Percentiles rank a stretch among this genome's conserved stretches.
Evolutionary conservation across 805 yeast genomes (phyloP).

Genomic region (Wickerhamomyces hampshirensis): DNA sequence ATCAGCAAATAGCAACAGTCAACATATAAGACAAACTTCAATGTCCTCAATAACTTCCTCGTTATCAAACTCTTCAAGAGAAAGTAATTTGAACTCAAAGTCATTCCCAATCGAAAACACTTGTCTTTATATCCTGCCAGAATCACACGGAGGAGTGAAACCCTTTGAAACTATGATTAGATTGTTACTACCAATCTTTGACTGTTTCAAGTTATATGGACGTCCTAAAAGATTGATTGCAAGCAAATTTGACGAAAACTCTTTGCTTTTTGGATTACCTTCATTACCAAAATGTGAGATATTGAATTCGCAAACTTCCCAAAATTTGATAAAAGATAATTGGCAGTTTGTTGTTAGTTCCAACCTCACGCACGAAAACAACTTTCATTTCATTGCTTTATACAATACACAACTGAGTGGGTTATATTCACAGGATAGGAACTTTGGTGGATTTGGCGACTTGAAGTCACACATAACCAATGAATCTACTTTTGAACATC

Average conservation of each 20-base stretch:
- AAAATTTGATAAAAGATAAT: conserved; percentile 12
- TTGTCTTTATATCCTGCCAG: conserved; percentile 57
- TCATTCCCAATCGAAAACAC: conserved; percentile 10
- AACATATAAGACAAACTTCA: conserved; percentile 7
- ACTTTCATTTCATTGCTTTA: too few species aligned
- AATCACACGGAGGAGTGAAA: conserved; percentile 64
- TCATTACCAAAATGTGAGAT: conserved; percentile 65
- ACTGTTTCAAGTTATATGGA: conserved; percentile 68
- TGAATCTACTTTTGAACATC: conserved; percentile 7
- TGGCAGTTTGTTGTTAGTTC: conserved; percentile 17
- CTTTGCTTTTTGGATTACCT: conserved; percentile 69
- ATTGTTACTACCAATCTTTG: conserved; percentile 62
- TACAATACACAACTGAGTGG: too few species aligned
- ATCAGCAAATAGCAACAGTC: too few species aligned
- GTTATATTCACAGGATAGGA: too few species aligned
- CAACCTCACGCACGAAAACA: too few species aligned
- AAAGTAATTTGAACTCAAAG: conserved; percentile 8
- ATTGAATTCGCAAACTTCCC: conserved; percentile 24
- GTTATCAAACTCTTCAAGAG: conserved; percentile 8
- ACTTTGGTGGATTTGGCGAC: conserved; percentile 11
- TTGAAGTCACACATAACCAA: conserved; percentile 4
- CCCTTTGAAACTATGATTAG: conserved; percentile 72
- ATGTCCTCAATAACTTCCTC: conserved; percentile 8
- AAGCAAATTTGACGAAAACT: conserved; percentile 46
- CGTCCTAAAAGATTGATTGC: conserved; percentile 62